phyloP scores from a whole-genome alignment of 306 rosid genomes.

The Arachis stenosperma region DNA sequence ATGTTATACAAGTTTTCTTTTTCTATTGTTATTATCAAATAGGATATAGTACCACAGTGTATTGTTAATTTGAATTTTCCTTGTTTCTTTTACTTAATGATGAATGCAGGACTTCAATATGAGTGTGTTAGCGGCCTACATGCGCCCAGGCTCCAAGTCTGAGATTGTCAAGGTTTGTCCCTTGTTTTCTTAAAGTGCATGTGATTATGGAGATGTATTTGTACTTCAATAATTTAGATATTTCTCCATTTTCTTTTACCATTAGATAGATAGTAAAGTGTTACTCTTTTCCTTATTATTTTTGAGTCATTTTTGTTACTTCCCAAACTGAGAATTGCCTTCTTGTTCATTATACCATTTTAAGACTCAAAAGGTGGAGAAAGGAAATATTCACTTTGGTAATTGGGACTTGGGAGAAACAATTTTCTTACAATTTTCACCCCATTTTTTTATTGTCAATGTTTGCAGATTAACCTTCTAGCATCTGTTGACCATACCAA shows the following conservation, averaged over 20 bases:
- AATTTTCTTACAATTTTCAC: constrained; percentile 11
- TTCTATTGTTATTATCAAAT: constrained; percentile 23
- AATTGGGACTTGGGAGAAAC: neutral
- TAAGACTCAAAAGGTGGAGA: constrained; percentile 24
- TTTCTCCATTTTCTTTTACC: constrained; percentile 3
- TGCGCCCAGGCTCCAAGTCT: constrained; percentile 73
- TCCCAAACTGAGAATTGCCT: neutral
- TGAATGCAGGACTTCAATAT: constrained; percentile 75
- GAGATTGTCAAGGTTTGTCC: constrained; percentile 75
- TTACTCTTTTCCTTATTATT: constrained; percentile 10
- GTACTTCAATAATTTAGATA: neutral
- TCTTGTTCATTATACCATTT: constrained; percentile 1
- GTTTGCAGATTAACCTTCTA: constrained; percentile 67
- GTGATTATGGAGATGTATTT: neutral
- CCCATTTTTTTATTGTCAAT: neutral
- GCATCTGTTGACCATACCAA: constrained; percentile 53
- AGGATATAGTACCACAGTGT: constrained; percentile 9
- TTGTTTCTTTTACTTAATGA: constrained; percentile 32
- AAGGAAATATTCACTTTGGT: constrained; percentile 7
- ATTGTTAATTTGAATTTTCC: constrained; percentile 29
- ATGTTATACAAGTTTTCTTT: neutral
- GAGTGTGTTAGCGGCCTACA: constrained; percentile 82
- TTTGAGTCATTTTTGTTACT: constrained; percentile 7
- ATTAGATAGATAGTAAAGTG: constrained; percentile 5
- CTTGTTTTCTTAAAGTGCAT: constrained; percentile 30